Evolutionary conservation across 2,329 filamentous ascomycete genomes (phyloP), one percentile per base, ranked within the genome.

Genomic region (Talaromyces sp.): DNA sequence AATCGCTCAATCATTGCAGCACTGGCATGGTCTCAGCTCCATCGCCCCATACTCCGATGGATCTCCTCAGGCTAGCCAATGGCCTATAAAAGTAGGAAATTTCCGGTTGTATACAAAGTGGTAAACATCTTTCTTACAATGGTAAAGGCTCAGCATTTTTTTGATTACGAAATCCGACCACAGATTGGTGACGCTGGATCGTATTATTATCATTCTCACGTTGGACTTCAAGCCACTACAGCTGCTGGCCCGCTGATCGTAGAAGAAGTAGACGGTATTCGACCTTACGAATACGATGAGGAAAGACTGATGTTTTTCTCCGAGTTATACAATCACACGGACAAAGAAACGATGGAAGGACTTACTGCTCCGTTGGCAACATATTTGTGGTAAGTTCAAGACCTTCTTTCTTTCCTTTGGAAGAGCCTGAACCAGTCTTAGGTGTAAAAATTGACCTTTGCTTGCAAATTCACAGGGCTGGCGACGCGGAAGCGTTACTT

Each of bases 151-250:
- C 27, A 58, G 0, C 81, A 85, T 65, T 90, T 85, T 75, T 90
- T 90, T 73, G 88, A 90, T 75, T 90, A 90, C 71, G 87, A 90
- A 70, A 75, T 90, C 3, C 80, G 80, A 16, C 82, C 85, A 0
- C 74, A 83, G 3, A 50, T 72, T 1, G 83, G 82, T 7, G 82
- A 86, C 62, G 83, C 85, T 0, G 88, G 88, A 5, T 86, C 87
- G 0, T 90, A 88, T 70, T 89, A 88, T 71, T 90, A 90, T 70
- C 88, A 90, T 71, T 89, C 87, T 0, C 88, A 90, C 67, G 80
- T 90, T 16, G 87, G 82, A 0, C 85, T 89, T 65, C 87, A 90
- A 70, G 84, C 85, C 0, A 75, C 85, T 41, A 85, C 86, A 14
- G 85, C 85, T 0, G 74, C 81, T 6, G 88, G 88, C 0, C 76